A percentile compares a stretch with the other conserved stretches of the same genome.
Evolutionary conservation across 2,329 filamentous ascomycete genomes (phyloP).

Genomic region (Xylaria sp.): DNA sequence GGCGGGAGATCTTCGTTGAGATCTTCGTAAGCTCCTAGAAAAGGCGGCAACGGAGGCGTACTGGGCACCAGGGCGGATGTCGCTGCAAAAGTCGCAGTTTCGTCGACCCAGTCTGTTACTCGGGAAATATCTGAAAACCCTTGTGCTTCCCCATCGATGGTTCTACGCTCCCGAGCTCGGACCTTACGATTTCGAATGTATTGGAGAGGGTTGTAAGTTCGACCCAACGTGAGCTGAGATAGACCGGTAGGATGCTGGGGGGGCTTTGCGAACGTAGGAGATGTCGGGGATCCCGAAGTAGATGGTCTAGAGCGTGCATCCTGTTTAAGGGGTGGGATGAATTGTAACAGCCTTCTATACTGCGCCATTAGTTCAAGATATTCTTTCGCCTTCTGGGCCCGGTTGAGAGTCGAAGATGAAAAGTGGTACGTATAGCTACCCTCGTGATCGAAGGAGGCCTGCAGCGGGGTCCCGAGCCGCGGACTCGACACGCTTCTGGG

Average conservation of each 20-base stretch:
- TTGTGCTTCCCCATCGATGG: conserved; percentile 73
- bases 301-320: conserved; percentile 39
- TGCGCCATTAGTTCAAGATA: conserved; percentile 85
- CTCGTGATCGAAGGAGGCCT: conserved; percentile 53
- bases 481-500: conserved; percentile 46
- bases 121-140: conserved; percentile 75
- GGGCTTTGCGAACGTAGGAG: conserved; percentile 38
- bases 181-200: conserved; percentile 89
- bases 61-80: conserved; percentile 39
- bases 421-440: conserved; percentile 64
- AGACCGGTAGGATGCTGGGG: conserved; percentile 36
- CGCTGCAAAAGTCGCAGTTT: conserved; percentile 57
- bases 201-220: conserved; percentile 88
- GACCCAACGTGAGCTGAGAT: conserved; percentile 54
- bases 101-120: conserved; percentile 78
- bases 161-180: conserved; percentile 73
- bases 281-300: conserved; percentile 46
- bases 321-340: conserved; percentile 72
- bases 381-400: conserved; percentile 81
- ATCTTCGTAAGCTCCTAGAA: conserved; percentile 49
- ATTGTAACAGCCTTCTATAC: conserved; percentile 78
- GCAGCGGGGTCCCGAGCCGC: conserved; percentile 49
- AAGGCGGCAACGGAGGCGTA: conserved; percentile 48
- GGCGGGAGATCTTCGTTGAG: conserved; percentile 40
- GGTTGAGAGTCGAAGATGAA: conserved; percentile 76